Evolutionary conservation across 805 yeast genomes (phyloP), one percentile per base, ranked within the genome.

Genomic region (Huiozyma naganishii): DNA sequence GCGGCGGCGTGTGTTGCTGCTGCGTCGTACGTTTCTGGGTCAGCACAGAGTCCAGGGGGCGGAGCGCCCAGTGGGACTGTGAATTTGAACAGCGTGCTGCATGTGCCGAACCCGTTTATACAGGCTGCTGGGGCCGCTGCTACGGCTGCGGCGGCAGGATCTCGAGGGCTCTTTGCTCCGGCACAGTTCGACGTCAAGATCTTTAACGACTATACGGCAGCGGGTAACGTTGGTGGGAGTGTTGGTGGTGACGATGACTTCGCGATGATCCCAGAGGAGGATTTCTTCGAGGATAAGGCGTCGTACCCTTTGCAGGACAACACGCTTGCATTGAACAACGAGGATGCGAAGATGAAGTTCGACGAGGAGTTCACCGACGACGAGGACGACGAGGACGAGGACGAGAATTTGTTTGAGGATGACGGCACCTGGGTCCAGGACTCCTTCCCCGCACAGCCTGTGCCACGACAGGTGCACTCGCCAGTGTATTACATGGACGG

Each of bases 341-440:
- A 54, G 36, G 58, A 58, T 41, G 62, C 65, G 11, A 52, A 54
- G 47, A 48, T 54, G 41, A 52, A 55, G 8, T 60, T 58, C 41
- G 60, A 58, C 41, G 54, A 59, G 36, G 65, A 60, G 40, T 60
- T 57, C 44, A 51, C 53, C 28, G 61, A 58, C 44, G 59, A 57
- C 37, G 41, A 54, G 7, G 57, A 48, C 23, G 44, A 37, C 10
- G 49, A 47, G 1, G 46, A 44, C 4, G 43, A 36, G 10, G 44
- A 42, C 13, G 45, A 32, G 23, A 45, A 45, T 28, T 42, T 30
- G 13, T 45, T 45, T 41, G 48, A 45, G 11, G 49, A 43, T 32
- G 36, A 36, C 32, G 23, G 30, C 33, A 30, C 9, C 27, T 17
- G 23, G 23, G 23, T 17, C 34, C 23, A 27, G 40, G 28, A 29